Percentiles rank a stretch among this genome's conserved stretches.
phyloP scores from a whole-genome alignment of 495 filamentous ascomycete species.

The Polyplosphaeria fusca region DNA sequence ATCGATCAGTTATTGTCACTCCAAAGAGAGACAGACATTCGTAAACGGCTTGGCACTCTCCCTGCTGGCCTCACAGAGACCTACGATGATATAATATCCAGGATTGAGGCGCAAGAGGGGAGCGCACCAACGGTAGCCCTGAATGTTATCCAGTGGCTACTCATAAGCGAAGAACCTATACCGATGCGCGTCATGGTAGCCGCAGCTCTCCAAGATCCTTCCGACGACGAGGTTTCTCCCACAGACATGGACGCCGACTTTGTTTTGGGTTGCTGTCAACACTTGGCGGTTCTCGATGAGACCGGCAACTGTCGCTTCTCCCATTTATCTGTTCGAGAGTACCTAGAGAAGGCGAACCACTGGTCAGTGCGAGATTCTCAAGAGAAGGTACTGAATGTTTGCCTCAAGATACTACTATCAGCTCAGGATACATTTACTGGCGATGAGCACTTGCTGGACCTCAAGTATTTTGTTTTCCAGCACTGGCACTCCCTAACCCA shows the following conservation, averaged over 20 bases:
- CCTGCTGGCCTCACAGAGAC: background rate
- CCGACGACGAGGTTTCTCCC: background rate
- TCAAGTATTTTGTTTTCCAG: background rate
- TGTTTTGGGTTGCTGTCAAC: background rate
- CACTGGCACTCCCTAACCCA: background rate
- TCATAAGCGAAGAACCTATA: background rate
- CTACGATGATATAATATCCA: background rate
- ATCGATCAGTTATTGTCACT: background rate
- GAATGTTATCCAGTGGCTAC: background rate
- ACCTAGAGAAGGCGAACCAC: background rate
- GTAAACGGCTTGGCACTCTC: background rate
- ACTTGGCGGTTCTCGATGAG: background rate
- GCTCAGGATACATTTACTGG: background rate
- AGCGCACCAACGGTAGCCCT: background rate
- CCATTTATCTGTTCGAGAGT: background rate
- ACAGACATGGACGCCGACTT: background rate
- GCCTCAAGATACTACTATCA: background rate
- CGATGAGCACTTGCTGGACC: background rate
- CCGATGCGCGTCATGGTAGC: background rate
- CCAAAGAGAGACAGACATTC: background rate
- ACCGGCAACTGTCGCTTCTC: background rate
- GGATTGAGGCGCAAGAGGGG: background rate
- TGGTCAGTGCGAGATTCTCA: background rate
- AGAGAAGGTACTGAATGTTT: background rate
- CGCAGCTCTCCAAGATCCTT: background rate